Evolutionary conservation across 768 basidiomycete species (phyloP).

Genomic region (Filobasidium floriforme): DNA sequence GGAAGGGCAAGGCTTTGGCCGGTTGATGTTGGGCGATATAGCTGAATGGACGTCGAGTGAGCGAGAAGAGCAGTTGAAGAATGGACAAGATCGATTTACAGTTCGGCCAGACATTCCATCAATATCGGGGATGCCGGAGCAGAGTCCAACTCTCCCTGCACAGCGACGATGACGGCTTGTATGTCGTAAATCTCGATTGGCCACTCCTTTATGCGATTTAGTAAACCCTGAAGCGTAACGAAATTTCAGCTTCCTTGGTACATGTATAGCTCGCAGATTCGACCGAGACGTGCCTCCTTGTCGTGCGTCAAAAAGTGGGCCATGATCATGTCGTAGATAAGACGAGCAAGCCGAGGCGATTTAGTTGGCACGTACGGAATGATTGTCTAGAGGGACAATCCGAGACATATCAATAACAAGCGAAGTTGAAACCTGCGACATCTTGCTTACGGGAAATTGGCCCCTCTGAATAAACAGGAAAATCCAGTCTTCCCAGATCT

Average conservation of each 20-base stretch:
- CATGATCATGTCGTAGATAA: constrained; percentile 93
- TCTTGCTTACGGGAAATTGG: constrained; percentile 60
- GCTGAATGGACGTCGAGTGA: constrained; percentile 46
- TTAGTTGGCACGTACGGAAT: constrained; percentile 83
- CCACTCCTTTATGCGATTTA: constrained; percentile 77
- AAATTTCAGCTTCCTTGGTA: not conserved
- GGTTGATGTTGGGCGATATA: constrained; percentile 83
- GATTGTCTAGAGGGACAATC: constrained; percentile 54
- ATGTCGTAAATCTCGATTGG: constrained; percentile 85
- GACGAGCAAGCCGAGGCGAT: constrained; percentile 65
- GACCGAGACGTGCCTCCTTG: constrained; percentile 52
- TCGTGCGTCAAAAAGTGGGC: constrained; percentile 76
- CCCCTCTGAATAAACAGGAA: constrained; percentile 76
- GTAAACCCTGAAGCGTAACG: constrained; percentile 54
- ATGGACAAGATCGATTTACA: constrained; percentile 50
- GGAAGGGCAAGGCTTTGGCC: constrained; percentile 85
- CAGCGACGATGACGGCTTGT: constrained; percentile 75
- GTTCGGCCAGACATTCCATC: constrained; percentile 90
- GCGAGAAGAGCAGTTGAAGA: not conserved
- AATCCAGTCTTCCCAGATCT: constrained; percentile 93
- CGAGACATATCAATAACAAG: not conserved
- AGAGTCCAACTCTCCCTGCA: constrained; percentile 70
- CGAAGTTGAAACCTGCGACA: not conserved
- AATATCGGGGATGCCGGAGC: constrained; percentile 55
- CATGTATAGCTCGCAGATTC: not conserved